Evolutionary conservation across 352 stramenopile species (phyloP).

Genomic region (Phytopythium ostracodes): DNA sequence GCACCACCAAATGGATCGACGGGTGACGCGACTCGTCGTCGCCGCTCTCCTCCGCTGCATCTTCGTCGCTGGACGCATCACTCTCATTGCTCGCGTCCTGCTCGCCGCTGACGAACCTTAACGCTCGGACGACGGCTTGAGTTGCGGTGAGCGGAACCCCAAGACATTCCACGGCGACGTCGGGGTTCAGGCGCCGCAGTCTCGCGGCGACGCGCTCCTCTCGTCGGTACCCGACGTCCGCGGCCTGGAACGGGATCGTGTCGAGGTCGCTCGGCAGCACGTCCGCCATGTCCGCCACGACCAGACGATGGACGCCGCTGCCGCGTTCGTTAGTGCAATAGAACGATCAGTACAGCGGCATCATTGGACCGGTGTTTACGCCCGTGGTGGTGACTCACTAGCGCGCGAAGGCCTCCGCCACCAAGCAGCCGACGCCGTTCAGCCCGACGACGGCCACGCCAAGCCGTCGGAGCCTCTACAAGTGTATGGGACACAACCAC

Average conservation of each 20-base stretch:
- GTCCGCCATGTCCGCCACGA: slow-evolving; percentile 24
- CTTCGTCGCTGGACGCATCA: not conserved
- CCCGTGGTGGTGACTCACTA: slow-evolving; percentile 20
- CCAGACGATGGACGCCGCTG: slow-evolving; percentile 38
- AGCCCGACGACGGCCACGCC: slow-evolving; percentile 40
- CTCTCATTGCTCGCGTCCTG: not conserved
- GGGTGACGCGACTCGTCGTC: not conserved
- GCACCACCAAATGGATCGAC: slow-evolving; percentile 24
- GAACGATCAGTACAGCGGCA: not conserved
- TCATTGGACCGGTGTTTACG: too few relatives aligned
- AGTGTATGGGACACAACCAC: not conserved
- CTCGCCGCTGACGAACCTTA: slow-evolving; percentile 7
- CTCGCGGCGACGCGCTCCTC: slow-evolving; percentile 22
- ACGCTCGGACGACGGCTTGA: slow-evolving; percentile 8
- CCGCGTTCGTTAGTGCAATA: not conserved
- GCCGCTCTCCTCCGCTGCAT: slow-evolving; percentile 1
- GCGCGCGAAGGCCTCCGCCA: slow-evolving; percentile 33
- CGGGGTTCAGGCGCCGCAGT: slow-evolving; percentile 25
- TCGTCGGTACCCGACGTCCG: slow-evolving; percentile 28
- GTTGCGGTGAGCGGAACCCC: slow-evolving; percentile 12
- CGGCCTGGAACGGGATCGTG: slow-evolving; percentile 25
- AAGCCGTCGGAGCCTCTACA: slow-evolving; percentile 27
- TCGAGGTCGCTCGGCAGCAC: slow-evolving; percentile 29
- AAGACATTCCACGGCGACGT: slow-evolving; percentile 19
- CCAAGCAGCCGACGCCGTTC: slow-evolving; percentile 33